Base-by-base conservation (phyloP, 257 asterid genomes). In the Anisodus acutangulus region DNA sequence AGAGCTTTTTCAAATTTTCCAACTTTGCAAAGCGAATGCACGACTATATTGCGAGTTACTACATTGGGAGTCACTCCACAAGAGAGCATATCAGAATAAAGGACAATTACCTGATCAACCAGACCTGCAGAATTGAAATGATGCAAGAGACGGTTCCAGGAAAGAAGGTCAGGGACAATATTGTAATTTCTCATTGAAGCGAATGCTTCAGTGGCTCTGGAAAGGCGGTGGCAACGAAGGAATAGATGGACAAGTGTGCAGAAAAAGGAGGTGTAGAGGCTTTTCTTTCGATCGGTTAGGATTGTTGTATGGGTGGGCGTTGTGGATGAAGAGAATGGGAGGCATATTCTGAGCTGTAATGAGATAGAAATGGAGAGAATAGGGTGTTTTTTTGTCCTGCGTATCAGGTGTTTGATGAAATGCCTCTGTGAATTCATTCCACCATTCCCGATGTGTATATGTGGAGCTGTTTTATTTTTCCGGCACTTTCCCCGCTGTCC, bases 201-300 rank as follows among this genome's bases (percentile, higher is more conserved):
- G 90, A 91, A 94, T 31, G 95, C 90, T 37, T 88, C 87, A 5
- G 83, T 51, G 88, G 99, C 98, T 39, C 81, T 86, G 69, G 97
- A 86, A 86, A 96, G 89, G 81, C 92, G 94, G 92, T 88, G 87
- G 87, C 97, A 94, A 41, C 95, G 92, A 85, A 96, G 98, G 88
- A 89, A 93, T 86, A 96, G 93, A 87, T 92, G 95, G 87, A 94
- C 92, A 87, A 92, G 92, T 15, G 94, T 90, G 89, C 98, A 96
- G 93, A 91, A 94, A 79, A 96, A 90, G 7, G 98, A 90, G 55
- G 97, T 37, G 85, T 89, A 87, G 79, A 92, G 19, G 69, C 89
- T 82, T 66, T 87, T 84, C 83, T 70, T 84, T 37, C 19, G 83
- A 67, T 86, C 49, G 37, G 83, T 66, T 58, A 45, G 59, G 4